Percentiles rank a stretch among this genome's conserved stretches.
Evolutionary conservation across 352 stramenopile species (phyloP).

Genomic region (Phytophthora quininea): DNA sequence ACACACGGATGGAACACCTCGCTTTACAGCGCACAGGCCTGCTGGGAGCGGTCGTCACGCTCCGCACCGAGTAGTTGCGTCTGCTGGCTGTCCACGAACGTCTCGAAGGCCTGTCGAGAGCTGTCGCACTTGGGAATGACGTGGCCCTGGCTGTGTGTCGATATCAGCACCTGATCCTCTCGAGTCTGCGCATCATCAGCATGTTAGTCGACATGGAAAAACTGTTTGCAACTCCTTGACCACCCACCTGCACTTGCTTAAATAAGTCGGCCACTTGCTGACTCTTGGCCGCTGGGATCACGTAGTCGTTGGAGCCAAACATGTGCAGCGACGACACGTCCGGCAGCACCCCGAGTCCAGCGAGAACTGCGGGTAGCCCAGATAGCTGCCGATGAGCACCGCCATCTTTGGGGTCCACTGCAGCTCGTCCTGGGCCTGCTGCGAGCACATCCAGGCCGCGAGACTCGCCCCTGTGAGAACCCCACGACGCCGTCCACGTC

Average conservation of each 20-base stretch:
- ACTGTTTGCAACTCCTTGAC: no score
- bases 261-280: slow-evolving; percentile 75
- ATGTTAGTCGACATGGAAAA: background rate
- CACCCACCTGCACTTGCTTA: slow-evolving; percentile 47
- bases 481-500: slow-evolving; percentile 80
- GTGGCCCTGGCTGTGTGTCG: slow-evolving; percentile 76
- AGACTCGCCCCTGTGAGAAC: slow-evolving; percentile 86
- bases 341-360: slow-evolving; percentile 54
- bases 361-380: slow-evolving; percentile 61
- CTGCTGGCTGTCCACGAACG: slow-evolving; percentile 47
- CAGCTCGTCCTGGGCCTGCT: slow-evolving; percentile 62
- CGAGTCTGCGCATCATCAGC: slow-evolving; percentile 25
- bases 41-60: slow-evolving; percentile 27
- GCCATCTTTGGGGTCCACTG: slow-evolving; percentile 73
- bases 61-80: slow-evolving; percentile 28
- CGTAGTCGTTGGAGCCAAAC: slow-evolving; percentile 82
- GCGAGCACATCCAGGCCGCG: slow-evolving; percentile 81
- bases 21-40: slow-evolving; percentile 29
- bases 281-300: slow-evolving; percentile 76
- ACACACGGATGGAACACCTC: slow-evolving; percentile 23
- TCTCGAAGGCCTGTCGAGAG: slow-evolving; percentile 55
- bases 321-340: slow-evolving; percentile 74
- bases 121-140: slow-evolving; percentile 78
- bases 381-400: slow-evolving; percentile 79
- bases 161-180: slow-evolving; percentile 57